These are phyloP conservation scores for Colletotrichum sp. DNA, from an alignment of 2,329 filamentous ascomycete genomes.

Conservation along the genomic window DNA sequence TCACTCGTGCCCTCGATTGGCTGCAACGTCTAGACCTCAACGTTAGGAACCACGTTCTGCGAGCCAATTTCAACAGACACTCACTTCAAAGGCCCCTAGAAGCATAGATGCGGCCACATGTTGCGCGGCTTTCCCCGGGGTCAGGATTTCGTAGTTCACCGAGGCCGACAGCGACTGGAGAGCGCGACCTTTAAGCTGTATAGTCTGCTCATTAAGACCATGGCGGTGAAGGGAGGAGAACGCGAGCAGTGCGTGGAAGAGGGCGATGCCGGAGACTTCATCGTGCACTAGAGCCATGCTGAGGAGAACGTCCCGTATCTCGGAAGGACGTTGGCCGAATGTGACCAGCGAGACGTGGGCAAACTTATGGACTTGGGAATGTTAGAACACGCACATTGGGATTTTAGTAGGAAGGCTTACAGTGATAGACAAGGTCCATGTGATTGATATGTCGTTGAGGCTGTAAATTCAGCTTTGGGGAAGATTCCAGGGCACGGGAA, in stretches of 20 bases:
- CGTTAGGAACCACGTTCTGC: not conserved
- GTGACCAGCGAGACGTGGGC: not conserved
- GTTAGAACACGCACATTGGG: not conserved
- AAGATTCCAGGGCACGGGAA: not conserved
- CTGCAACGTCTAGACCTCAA: not conserved
- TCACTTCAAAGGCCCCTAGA: not conserved
- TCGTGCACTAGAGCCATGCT: not conserved
- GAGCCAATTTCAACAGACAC: fast-evolving
- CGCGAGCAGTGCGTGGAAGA: not conserved
- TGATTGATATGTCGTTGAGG: not conserved
- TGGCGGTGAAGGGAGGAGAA: not conserved
- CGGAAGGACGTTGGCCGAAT: not conserved
- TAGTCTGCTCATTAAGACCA: not conserved
- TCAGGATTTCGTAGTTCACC: not conserved
- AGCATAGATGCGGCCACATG: not conserved
- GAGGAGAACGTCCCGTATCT: not conserved
- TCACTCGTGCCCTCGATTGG: not conserved
- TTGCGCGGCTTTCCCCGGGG: not conserved
- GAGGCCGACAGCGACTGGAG: not conserved
- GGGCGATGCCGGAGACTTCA: not conserved
- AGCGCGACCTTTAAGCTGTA: not conserved
- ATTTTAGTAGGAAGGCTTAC: not conserved
- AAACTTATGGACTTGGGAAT: not conserved
- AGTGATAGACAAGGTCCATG: not conserved
- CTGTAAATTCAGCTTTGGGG: not conserved